Evolutionary conservation across 2,329 filamentous ascomycete species (phyloP), one percentile per base, ranked within the genome.

Genomic region (Botrytis cinerea): DNA sequence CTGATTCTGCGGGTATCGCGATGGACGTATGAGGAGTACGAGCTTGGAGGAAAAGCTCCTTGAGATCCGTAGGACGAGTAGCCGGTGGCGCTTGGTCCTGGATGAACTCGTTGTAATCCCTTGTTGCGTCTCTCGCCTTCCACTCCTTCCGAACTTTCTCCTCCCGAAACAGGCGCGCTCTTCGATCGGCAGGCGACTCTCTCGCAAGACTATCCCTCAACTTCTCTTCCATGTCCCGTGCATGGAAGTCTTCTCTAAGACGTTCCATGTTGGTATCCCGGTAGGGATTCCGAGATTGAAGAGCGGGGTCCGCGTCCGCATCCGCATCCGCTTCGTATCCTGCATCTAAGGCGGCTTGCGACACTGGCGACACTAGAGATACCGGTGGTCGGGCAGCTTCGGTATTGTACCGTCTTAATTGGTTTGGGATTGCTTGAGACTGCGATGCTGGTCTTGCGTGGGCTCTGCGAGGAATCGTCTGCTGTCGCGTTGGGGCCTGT

Each of bases 1-100:
- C n/a, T 0, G 51, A 0, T 16, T 63, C 61, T 1, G 1, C 2
- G 0, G 14, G 1, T 2, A 35, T 22, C 10, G 20, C 12, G 8
- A 28, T 9, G 0, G 25, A 35, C 16, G 22, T 22, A 0, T 5
- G 22, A 0, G 57, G 28, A 20, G 16, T 32, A 0, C 25, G 35
- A 2, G 38, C 60, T 40, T 40, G 60, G 0, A n/a, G 8, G 1
- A 62, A 62, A 4, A 62, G 60, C 20, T 62, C 12, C 22, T 25
- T 62, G 5, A 62, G 22, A 2, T n/a, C 25, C 25, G 22, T 1
- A 1, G 63, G 12, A 12, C 10, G 7, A 4, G 28, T 20, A 10
- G 28, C 4, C 8, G 28, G 43, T 46, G 3, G 22, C 14, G 22
- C 60, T 18, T 62, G 35, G 2, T 62, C 35, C 22, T 40, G 12